These are phyloP conservation scores for Crithidia fasciculata DNA, from an alignment of 208 protist species.

Conservation along the genomic window DNA sequence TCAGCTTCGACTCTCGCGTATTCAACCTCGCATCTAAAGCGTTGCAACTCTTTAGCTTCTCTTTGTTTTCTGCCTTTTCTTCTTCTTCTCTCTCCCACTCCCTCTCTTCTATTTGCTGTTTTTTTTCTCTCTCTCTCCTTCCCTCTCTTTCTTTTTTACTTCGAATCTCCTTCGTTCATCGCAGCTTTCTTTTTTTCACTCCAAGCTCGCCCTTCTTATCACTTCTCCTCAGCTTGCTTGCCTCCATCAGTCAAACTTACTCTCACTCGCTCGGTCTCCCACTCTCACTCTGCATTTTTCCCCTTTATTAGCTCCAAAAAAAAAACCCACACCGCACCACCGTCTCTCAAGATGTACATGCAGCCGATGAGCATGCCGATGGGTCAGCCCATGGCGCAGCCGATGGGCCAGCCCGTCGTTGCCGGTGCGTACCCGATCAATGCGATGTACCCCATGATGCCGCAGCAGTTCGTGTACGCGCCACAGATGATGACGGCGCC, in stretches of 20 bases:
- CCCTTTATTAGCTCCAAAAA: neutral
- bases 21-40: too few relatives aligned
- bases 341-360: constrained; percentile 18
- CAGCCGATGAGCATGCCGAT: neutral
- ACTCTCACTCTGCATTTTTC: neutral
- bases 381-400: constrained; percentile 8
- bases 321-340: neutral
- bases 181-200: too few relatives aligned
- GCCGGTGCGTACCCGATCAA: constrained; percentile 5
- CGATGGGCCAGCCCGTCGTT: constrained; percentile 13
- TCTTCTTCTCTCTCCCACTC: neutral
- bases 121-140: neutral
- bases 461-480: constrained; percentile 27
- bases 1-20: too few relatives aligned
- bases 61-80: constrained; percentile 3
- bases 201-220: too few relatives aligned
- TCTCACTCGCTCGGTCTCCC: neutral
- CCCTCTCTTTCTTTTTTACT: neutral
- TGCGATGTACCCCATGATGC: constrained; percentile 20
- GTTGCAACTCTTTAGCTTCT: too few relatives aligned
- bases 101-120: neutral
- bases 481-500: constrained; percentile 19
- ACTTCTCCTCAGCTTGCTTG: too few relatives aligned
- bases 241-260: too few relatives aligned
- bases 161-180: neutral